Evolutionary conservation across 2,329 filamentous ascomycete species (phyloP).

Genomic region (Stagonosporopsis rhizophila): DNA sequence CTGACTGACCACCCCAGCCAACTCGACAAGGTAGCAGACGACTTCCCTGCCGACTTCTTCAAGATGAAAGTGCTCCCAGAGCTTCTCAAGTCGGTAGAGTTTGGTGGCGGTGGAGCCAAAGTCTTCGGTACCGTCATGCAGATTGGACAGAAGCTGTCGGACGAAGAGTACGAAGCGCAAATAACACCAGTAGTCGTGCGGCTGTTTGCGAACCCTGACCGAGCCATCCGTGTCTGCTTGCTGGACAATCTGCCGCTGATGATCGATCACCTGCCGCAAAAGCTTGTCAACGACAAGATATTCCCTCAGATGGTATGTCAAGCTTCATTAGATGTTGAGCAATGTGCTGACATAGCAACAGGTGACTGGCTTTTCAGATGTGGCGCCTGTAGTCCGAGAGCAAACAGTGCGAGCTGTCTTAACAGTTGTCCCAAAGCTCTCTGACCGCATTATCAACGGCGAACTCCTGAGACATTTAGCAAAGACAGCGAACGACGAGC

Average conservation of each 20-base stretch:
- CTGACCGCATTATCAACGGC: constrained; percentile 90
- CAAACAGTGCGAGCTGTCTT: constrained; percentile 96
- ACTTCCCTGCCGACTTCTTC: constrained; percentile 98
- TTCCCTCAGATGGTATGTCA: constrained; percentile 82
- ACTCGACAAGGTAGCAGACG: constrained; percentile 84
- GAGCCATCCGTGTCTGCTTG: constrained; percentile 88
- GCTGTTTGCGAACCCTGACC: constrained; percentile 88
- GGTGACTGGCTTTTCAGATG: constrained; percentile 93
- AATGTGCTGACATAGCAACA: constrained; percentile 48
- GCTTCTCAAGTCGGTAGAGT: constrained; percentile 97
- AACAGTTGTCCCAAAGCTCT: constrained; percentile 84
- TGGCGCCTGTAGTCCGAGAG: constrained; percentile 89
- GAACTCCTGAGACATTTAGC: constrained; percentile 89
- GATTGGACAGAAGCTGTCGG: constrained; percentile 83
- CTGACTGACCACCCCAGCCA: constrained; percentile 57
- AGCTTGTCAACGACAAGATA: constrained; percentile 92
- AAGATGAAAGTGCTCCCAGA: constrained; percentile 96
- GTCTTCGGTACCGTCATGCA: constrained; percentile 89
- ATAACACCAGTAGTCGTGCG: constrained; percentile 87
- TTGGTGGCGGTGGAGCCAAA: constrained; percentile 92
- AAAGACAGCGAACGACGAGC: constrained; percentile 96
- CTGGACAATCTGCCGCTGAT: constrained; percentile 88
- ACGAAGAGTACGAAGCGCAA: constrained; percentile 86
- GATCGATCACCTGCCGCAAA: constrained; percentile 89
- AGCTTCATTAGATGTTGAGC: background rate